Conservation (phyloP, 805 yeast genomes). For the Zygoascus ofunaensis region DNA sequence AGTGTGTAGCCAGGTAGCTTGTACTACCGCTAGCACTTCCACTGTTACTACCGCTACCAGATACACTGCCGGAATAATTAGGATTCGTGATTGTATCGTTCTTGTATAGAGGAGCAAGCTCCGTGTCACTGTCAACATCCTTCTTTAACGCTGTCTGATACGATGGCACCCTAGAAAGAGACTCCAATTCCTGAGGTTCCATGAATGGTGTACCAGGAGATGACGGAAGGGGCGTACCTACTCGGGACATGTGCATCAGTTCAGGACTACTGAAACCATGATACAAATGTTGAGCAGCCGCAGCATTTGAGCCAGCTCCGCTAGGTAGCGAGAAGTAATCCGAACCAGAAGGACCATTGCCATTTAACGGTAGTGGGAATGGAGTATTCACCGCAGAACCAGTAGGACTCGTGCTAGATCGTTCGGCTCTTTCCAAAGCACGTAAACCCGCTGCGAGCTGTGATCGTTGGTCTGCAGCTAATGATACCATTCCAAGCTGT, state of each 20-base stretch:
- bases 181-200: conserved; percentile 23
- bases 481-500: conserved; percentile 20
- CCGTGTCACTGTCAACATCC: conserved; percentile 38
- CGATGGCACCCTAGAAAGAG: conserved; percentile 69
- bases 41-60: background rate
- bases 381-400: conserved; percentile 8
- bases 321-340: conserved; percentile 4
- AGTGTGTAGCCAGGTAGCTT: background rate
- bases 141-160: conserved; percentile 68
- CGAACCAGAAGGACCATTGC: conserved; percentile 8
- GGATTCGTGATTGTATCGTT: background rate
- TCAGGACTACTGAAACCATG: conserved; percentile 11
- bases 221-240: conserved; percentile 7
- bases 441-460: conserved; percentile 33
- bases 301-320: conserved; percentile 8
- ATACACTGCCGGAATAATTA: background rate
- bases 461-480: conserved; percentile 28
- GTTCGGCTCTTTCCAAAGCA: conserved; percentile 29
- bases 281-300: conserved; percentile 1
- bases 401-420: conserved; percentile 7
- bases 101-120: conserved; percentile 55
- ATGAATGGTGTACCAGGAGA: conserved; percentile 1
- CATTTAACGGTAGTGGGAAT: background rate
- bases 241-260: conserved; percentile 11
- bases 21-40: conserved; percentile 1